Conservation (phyloP, 306 rosid genomes). For the Fragaria vesca region DNA sequence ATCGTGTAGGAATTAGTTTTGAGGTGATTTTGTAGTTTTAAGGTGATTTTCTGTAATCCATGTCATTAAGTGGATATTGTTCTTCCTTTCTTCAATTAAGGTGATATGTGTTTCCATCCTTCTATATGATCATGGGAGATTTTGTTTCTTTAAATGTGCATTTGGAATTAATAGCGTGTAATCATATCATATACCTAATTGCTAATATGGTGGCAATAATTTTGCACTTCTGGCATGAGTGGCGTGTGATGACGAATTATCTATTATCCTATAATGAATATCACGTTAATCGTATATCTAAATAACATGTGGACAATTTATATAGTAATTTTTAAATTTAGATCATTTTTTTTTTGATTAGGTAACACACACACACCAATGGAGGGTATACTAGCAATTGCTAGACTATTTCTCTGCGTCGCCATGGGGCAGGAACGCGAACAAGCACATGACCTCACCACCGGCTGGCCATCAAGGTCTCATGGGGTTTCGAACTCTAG, state of each 20-base stretch:
- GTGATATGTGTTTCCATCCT: background rate
- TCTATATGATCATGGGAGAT: background rate
- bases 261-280: background rate
- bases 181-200: background rate
- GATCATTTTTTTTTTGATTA: background rate
- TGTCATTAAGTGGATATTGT: background rate
- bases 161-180: background rate
- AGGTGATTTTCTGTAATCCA: background rate
- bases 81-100: background rate
- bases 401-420: too few species aligned
- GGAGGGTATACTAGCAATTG: too few species aligned
- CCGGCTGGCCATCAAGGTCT: too few species aligned
- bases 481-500: too few species aligned
- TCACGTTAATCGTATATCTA: rapidly evolving
- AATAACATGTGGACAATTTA: too few species aligned
- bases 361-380: too few species aligned
- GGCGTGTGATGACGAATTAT: background rate
- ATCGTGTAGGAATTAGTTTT: background rate
- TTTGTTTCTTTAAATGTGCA: background rate
- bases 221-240: background rate
- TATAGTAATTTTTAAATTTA: background rate
- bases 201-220: background rate
- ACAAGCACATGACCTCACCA: too few species aligned
- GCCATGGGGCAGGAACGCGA: too few species aligned
- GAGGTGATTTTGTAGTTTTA: background rate